These are phyloP conservation scores for Bremia lactucae DNA, from an alignment of 352 stramenopile genomes.

Conservation along the genomic window DNA sequence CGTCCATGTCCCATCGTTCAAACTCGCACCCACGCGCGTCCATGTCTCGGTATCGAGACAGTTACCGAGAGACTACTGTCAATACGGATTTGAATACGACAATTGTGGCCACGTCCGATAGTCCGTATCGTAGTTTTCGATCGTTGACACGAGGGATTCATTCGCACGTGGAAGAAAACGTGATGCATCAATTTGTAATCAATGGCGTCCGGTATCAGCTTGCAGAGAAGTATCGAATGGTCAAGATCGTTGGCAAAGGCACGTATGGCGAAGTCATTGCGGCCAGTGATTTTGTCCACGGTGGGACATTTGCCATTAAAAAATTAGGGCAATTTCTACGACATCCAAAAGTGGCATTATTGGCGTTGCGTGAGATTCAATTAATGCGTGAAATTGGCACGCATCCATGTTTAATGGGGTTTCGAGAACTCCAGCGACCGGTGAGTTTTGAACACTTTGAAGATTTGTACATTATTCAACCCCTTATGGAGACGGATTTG, in stretches of 20 bases:
- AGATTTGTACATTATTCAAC: slow-evolving; percentile 96
- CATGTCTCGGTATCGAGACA: slow-evolving; percentile 17
- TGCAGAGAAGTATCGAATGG: slow-evolving; percentile 82
- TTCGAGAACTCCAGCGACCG: slow-evolving; percentile 75
- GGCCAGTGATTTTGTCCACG: slow-evolving; percentile 75
- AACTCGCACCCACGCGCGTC: slow-evolving; percentile 23
- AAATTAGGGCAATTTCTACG: slow-evolving; percentile 80
- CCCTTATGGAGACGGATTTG: slow-evolving; percentile 97
- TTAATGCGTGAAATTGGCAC: slow-evolving; percentile 77
- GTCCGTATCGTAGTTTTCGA: slow-evolving; percentile 25
- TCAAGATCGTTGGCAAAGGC: slow-evolving; percentile 82
- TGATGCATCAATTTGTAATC: slow-evolving; percentile 87
- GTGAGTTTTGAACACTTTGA: slow-evolving; percentile 87
- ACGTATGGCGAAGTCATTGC: slow-evolving; percentile 88
- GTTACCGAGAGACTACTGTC: slow-evolving; percentile 13
- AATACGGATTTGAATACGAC: slow-evolving; percentile 11
- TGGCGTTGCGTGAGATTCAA: slow-evolving; percentile 81
- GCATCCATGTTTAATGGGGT: slow-evolving; percentile 71
- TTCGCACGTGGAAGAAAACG: slow-evolving; percentile 27
- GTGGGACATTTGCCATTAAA: slow-evolving; percentile 84
- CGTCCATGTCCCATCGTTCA: slow-evolving; percentile 45
- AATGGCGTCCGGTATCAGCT: slow-evolving; percentile 80
- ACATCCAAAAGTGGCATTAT: slow-evolving; percentile 74
- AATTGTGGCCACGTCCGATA: slow-evolving; percentile 9
- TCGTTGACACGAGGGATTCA: slow-evolving; percentile 30